Conservation (phyloP, 805 yeast genomes). For the Candida krabiensis region DNA sequence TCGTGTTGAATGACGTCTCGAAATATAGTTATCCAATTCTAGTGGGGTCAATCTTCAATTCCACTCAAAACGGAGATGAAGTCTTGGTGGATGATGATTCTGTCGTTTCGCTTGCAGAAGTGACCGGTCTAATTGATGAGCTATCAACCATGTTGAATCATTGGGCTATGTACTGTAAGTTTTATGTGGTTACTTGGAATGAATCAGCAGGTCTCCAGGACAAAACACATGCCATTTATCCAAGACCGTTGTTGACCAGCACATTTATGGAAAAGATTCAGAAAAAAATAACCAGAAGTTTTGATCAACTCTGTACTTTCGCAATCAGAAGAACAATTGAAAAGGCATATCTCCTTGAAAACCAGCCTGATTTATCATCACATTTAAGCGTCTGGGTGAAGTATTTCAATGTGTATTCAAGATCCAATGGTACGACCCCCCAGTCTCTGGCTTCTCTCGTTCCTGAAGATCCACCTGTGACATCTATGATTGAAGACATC, state of each 20-base stretch:
- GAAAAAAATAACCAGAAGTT: constrained; percentile 54
- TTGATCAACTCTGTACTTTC: constrained; percentile 62
- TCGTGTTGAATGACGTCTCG: constrained; percentile 53
- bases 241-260: constrained; percentile 53
- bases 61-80: constrained; percentile 29
- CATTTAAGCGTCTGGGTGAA: constrained; percentile 31
- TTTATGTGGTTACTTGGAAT: constrained; percentile 68
- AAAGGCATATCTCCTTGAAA: constrained; percentile 78
- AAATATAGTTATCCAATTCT: constrained; percentile 53
- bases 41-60: constrained; percentile 33
- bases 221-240: constrained; percentile 38
- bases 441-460: constrained; percentile 26
- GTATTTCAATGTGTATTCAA: constrained; percentile 22
- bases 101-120: constrained; percentile 53
- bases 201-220: constrained; percentile 34
- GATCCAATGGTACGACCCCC: constrained; percentile 18
- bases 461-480: constrained; percentile 64
- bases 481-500: constrained; percentile 86
- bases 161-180: constrained; percentile 80
- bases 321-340: constrained; percentile 77
- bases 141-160: constrained; percentile 74
- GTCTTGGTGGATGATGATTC: constrained; percentile 20
- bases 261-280: constrained; percentile 56
- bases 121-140: constrained; percentile 69
- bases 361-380: constrained; percentile 57